phyloP scores from a whole-genome alignment of 2,329 filamentous ascomycete species.

The Colletotrichum sidae region DNA sequence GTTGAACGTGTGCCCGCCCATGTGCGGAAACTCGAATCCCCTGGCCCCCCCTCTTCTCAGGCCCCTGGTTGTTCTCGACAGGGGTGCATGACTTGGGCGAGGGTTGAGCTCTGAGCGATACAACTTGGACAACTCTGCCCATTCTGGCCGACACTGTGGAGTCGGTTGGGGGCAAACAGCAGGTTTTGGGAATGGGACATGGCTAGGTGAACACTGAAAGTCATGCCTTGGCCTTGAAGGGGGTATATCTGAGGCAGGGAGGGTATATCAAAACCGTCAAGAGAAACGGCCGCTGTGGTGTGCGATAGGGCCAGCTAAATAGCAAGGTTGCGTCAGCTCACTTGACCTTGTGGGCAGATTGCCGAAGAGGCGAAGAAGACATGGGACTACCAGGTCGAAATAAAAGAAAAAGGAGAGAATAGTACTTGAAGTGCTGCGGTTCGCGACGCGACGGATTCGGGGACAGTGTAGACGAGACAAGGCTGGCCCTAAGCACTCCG shows the following conservation, averaged over 20 bases:
- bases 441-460: neutral
- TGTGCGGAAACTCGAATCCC: constrained; percentile 30
- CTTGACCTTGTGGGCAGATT: constrained; percentile 35
- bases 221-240: constrained; percentile 35
- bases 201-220: constrained; percentile 29
- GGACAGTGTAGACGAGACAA: neutral
- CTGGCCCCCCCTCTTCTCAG: constrained; percentile 2
- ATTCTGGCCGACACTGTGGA: constrained; percentile 29
- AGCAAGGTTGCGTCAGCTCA: constrained; percentile 34
- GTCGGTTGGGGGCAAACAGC: constrained; percentile 32
- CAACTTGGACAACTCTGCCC: constrained; percentile 30
- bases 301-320: constrained; percentile 37
- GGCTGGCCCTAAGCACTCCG: constrained; percentile 9
- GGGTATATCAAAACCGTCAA: constrained; percentile 38
- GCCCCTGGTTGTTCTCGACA: constrained; percentile 19
- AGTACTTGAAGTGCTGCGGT: neutral
- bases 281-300: constrained; percentile 31
- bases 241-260: constrained; percentile 39
- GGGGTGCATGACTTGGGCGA: constrained; percentile 27
- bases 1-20: constrained; percentile 20
- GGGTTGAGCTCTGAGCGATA: constrained; percentile 22
- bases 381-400: constrained; percentile 23
- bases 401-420: constrained; percentile 10
- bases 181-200: constrained; percentile 34
- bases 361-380: constrained; percentile 28